These are phyloP conservation scores for Posidonia australis DNA, from an alignment of 106 monocot genomes.

Conservation along the genomic window DNA sequence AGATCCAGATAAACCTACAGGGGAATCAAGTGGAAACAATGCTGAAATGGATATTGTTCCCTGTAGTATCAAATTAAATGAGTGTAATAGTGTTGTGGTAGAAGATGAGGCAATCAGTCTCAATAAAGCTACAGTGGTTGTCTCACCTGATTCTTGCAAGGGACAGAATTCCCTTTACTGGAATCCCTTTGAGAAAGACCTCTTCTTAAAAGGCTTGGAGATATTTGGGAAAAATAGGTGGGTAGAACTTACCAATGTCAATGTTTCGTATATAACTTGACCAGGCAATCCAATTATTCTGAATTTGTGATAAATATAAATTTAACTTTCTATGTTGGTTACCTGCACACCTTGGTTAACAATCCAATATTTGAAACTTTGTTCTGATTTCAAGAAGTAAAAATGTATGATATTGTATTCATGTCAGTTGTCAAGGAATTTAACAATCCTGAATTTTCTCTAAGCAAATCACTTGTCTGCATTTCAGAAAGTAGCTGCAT, in stretches of 20 bases:
- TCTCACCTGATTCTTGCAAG: conserved; percentile 5
- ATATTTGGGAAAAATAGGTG: conserved; percentile 97
- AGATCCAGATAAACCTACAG: conserved; percentile 12
- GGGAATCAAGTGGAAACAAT: conserved; percentile 17
- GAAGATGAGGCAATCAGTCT: conserved; percentile 13
- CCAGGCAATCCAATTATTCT: background rate
- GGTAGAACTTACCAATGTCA: background rate
- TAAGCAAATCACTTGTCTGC: too few relatives aligned
- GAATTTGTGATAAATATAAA: too few relatives aligned
- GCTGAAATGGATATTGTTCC: background rate
- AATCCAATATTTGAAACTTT: too few relatives aligned
- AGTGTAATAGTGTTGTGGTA: conserved; percentile 6
- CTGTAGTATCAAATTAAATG: conserved; percentile 10
- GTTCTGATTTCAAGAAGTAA: background rate
- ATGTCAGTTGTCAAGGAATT: too few relatives aligned
- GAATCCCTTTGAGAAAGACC: conserved; percentile 83
- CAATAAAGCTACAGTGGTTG: conserved; percentile 3
- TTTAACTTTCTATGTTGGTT: too few relatives aligned
- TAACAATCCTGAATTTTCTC: too few relatives aligned
- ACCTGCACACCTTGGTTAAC: too few relatives aligned
- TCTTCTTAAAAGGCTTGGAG: conserved; percentile 80
- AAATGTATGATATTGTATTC: too few relatives aligned
- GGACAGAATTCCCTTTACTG: conserved; percentile 29
- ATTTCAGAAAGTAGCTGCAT: too few relatives aligned
- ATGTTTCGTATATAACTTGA: background rate